phyloP scores from a whole-genome alignment of 2,329 filamentous ascomycete genomes.

The Bisporella sp. region DNA sequence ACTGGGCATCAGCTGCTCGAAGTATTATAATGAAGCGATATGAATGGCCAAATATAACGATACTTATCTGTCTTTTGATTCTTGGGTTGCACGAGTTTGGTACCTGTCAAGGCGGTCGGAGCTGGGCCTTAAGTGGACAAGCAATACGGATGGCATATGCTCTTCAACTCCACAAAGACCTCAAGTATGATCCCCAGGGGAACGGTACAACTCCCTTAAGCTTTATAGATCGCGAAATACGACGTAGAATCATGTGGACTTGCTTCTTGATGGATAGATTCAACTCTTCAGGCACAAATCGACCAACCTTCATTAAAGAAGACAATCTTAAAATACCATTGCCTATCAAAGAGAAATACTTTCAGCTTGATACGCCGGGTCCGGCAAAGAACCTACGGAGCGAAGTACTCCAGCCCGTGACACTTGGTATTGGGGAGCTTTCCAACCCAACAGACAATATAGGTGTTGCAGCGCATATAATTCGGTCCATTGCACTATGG shows the following conservation, averaged over 20 bases:
- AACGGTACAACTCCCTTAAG: conserved; percentile 62
- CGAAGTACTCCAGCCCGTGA: conserved; percentile 53
- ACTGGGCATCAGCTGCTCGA: conserved; percentile 82
- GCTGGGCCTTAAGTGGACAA: conserved; percentile 92
- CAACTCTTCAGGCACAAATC: conserved; percentile 89
- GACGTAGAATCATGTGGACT: conserved; percentile 93
- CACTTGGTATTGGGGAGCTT: conserved; percentile 56
- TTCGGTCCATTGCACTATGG: conserved; percentile 81
- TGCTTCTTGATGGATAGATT: conserved; percentile 97
- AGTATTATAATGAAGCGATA: conserved; percentile 83
- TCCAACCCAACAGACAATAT: conserved; percentile 73
- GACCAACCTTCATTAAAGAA: conserved; percentile 85
- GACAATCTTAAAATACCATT: conserved; percentile 84
- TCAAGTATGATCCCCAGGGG: conserved; percentile 72
- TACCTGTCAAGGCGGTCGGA: conserved; percentile 90
- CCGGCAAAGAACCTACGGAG: conserved; percentile 79
- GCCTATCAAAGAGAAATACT: conserved; percentile 83
- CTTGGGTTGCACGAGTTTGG: conserved; percentile 93
- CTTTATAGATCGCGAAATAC: conserved; percentile 88
- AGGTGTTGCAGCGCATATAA: conserved; percentile 88
- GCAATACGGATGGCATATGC: conserved; percentile 97
- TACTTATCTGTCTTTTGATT: conserved; percentile 82
- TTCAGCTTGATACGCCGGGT: conserved; percentile 84
- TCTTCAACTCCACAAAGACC: conserved; percentile 83
- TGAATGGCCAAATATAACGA: conserved; percentile 93